Evolutionary conservation across 2,329 filamentous ascomycete genomes (phyloP).

Genomic region (Curvularia sp.): DNA sequence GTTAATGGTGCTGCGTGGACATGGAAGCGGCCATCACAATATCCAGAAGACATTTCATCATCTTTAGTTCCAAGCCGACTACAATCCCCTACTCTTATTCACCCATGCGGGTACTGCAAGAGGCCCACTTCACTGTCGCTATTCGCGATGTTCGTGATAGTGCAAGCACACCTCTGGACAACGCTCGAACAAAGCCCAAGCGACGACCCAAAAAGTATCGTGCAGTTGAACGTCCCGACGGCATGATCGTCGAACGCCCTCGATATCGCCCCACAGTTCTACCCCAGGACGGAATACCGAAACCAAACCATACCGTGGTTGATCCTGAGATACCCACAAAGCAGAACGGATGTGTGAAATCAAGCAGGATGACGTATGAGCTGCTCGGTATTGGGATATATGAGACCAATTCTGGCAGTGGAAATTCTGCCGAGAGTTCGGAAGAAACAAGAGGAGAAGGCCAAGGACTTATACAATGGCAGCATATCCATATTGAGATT

Average conservation of each 20-base stretch:
- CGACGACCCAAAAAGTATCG: conserved; percentile 18
- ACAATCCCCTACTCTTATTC: neutral
- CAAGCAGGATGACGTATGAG: neutral
- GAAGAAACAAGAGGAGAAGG: conserved; percentile 3
- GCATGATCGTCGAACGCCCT: conserved; percentile 27
- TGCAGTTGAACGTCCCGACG: conserved; percentile 23
- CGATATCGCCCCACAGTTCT: conserved; percentile 19
- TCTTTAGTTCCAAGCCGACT: neutral
- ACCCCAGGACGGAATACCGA: neutral
- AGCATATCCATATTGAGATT: neutral
- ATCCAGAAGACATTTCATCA: neutral
- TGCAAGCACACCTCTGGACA: neutral
- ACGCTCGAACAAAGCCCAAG: conserved; percentile 7
- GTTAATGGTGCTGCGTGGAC: neutral
- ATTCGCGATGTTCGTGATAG: neutral
- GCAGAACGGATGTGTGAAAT: neutral
- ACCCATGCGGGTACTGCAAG: neutral
- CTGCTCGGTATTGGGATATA: neutral
- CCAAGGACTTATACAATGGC: neutral
- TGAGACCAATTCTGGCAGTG: conserved; percentile 2
- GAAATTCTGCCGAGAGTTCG: conserved; percentile 4
- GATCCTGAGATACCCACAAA: neutral
- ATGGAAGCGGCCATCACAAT: neutral
- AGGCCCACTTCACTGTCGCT: neutral
- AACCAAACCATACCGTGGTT: conserved; percentile 7